These are phyloP conservation scores for Pseudonitzschia delicatissima DNA, from an alignment of 108 stramenopile genomes.

Conservation along the genomic window DNA sequence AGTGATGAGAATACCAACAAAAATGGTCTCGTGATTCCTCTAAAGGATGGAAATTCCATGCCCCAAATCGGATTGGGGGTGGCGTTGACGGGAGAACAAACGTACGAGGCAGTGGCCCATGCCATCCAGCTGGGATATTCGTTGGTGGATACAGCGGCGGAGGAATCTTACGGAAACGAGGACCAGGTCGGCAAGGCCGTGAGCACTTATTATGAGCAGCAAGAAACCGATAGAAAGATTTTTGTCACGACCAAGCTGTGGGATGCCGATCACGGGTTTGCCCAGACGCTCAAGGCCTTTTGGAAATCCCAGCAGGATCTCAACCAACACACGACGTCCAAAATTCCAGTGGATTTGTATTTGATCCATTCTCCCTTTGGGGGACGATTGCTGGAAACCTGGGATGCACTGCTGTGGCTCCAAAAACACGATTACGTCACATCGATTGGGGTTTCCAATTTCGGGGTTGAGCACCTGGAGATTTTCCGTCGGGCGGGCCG, in stretches of 20 bases:
- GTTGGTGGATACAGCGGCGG: conserved; percentile 27
- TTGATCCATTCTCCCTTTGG: conserved; percentile 31
- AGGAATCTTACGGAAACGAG: conserved; percentile 27
- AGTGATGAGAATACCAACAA: too few species aligned
- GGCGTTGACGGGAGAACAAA: conserved; percentile 7
- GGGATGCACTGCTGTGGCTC: conserved; percentile 78
- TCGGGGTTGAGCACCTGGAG: conserved; percentile 37
- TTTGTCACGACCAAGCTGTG: conserved; percentile 31
- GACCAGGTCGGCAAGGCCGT: conserved; percentile 16
- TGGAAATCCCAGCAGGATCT: background rate
- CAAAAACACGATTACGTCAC: conserved; percentile 36
- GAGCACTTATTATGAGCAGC: background rate
- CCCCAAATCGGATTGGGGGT: conserved; percentile 23
- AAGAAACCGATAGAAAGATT: background rate
- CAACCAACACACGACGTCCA: conserved; percentile 4
- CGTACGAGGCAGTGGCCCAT: conserved; percentile 7
- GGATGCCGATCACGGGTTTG: conserved; percentile 25
- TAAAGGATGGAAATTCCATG: conserved; percentile 21
- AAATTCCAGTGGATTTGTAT: conserved; percentile 21
- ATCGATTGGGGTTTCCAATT: conserved; percentile 82
- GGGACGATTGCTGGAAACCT: conserved; percentile 57
- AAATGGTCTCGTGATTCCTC: too few species aligned
- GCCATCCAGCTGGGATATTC: conserved; percentile 16
- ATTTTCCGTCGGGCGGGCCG: conserved; percentile 42
- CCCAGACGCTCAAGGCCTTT: conserved; percentile 4